Evolutionary conservation across 352 stramenopile genomes (phyloP), one percentile per base, ranked within the genome.

Genomic region (Globisporangium sylvaticum): DNA sequence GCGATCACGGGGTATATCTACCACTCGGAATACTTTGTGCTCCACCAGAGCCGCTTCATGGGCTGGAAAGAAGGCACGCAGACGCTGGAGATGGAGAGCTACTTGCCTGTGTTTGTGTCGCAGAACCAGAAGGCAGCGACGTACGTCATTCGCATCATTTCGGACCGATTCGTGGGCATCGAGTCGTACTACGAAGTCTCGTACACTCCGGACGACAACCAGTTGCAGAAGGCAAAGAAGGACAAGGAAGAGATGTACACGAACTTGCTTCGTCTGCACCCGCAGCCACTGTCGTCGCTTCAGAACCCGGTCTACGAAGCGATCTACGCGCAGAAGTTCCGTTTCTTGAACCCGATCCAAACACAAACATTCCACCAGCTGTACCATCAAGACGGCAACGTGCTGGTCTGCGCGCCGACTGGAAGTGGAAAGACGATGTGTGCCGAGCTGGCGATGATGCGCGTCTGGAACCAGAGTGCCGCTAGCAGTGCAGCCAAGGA

Each of bases 291-390:
- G 22, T 76, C 86, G 31, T 98, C 95, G 22, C 79, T 99, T 1
- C 76, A 97, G 44, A 89, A 99, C 65, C 69, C 84, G 6, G 76
- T 83, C 15, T 99, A 97, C 74, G 87, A 99, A 72, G 67, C 85
- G 15, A 69, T 99, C 6, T 99, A 98, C 68, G 65, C 76, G 20
- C 96, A 90, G 65, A 75, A 74, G 42, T 98, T 98, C 75, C 81
- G 93, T 48, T 81, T 79, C 34, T 92, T 97, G 32, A 97, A 97
- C 67, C 85, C 87, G 44, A 98, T 99, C 66, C 98, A 99, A 81
- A 99, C 97, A 42, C 97, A 99, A 66, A 70, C 97, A 5, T 99
- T 99, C 76, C 91, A 99, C 67, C 78, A 97, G 50, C 77, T 99
- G 0, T 99, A 99, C 73, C 95, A 99, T 65, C 96, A 96, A 14